phyloP scores from a whole-genome alignment of 805 yeast genomes.

The Suhomyces pyralidae region DNA sequence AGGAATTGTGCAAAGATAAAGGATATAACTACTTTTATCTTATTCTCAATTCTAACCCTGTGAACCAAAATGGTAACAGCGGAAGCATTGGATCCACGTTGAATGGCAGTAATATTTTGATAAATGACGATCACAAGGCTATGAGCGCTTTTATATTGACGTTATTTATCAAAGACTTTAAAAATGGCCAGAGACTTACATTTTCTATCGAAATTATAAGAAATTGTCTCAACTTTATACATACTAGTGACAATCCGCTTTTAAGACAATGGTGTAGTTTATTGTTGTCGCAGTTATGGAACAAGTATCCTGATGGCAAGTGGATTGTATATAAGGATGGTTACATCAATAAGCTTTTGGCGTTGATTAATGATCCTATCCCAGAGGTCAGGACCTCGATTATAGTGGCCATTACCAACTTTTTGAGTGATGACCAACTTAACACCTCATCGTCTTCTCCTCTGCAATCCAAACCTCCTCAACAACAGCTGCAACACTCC shows the following conservation, averaged over 20 bases:
- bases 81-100: conserved; percentile 28
- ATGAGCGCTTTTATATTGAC: conserved; percentile 91
- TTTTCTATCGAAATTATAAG: conserved; percentile 69
- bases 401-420: conserved; percentile 67
- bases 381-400: conserved; percentile 93
- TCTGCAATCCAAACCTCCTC: conserved; percentile 12
- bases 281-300: conserved; percentile 73
- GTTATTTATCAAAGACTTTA: conserved; percentile 76
- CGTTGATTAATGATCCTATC: conserved; percentile 76
- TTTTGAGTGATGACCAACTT: conserved; percentile 45
- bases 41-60: conserved; percentile 53
- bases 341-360: conserved; percentile 52
- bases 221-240: conserved; percentile 63
- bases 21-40: conserved; percentile 85
- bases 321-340: conserved; percentile 67
- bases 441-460: conserved; percentile 19
- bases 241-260: conserved; percentile 75
- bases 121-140: conserved; percentile 84
- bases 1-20: conserved; percentile 85
- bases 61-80: conserved; percentile 28
- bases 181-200: conserved; percentile 76
- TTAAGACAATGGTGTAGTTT: conserved; percentile 91
- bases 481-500: conserved; percentile 9
- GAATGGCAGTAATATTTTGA: conserved; percentile 26
- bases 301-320: conserved; percentile 69